A percentile compares a stretch with the other conserved stretches of the same genome.
Evolutionary conservation across 495 filamentous ascomycete species (phyloP).

Genomic region (Chaetomium fimeti): DNA sequence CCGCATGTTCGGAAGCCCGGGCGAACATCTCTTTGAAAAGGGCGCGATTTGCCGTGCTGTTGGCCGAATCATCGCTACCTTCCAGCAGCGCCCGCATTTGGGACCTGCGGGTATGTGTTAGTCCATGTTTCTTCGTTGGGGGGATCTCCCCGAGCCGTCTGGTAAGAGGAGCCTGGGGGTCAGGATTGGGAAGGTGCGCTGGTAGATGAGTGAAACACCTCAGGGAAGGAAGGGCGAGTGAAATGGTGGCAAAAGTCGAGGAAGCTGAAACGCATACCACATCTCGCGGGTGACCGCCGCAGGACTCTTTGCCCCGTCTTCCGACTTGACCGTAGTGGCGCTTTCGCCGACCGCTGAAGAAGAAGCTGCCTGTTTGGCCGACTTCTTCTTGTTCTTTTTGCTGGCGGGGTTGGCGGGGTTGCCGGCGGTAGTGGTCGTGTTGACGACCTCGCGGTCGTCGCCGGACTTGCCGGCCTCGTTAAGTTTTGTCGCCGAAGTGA

Average conservation of each 20-base stretch:
- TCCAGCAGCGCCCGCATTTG: not conserved
- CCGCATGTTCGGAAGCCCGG: not conserved
- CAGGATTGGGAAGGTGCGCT: too few species aligned
- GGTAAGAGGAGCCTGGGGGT: too few species aligned
- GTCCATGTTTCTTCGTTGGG: not conserved
- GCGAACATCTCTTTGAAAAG: not conserved
- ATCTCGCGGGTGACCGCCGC: not conserved
- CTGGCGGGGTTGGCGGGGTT: not conserved
- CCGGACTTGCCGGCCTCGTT: not conserved
- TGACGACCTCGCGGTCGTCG: not conserved
- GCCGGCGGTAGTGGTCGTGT: not conserved
- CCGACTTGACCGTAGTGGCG: not conserved
- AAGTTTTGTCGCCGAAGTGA: not conserved
- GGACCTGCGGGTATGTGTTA: not conserved
- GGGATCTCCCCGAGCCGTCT: too few species aligned
- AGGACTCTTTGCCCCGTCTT: not conserved
- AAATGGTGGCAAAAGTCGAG: not conserved
- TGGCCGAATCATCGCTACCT: not conserved
- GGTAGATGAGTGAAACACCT: too few species aligned
- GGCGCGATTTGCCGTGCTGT: not conserved
- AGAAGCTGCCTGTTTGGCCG: not conserved
- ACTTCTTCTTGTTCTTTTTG: not conserved
- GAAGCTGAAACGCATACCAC: not conserved
- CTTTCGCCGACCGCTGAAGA: not conserved
- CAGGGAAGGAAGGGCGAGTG: too few species aligned